Percentiles rank a stretch among this genome's conserved stretches.
These are phyloP conservation scores for Chrysoporthe austroafricana DNA, from an alignment of 2,329 filamentous ascomycete species.

Conservation along the genomic window DNA sequence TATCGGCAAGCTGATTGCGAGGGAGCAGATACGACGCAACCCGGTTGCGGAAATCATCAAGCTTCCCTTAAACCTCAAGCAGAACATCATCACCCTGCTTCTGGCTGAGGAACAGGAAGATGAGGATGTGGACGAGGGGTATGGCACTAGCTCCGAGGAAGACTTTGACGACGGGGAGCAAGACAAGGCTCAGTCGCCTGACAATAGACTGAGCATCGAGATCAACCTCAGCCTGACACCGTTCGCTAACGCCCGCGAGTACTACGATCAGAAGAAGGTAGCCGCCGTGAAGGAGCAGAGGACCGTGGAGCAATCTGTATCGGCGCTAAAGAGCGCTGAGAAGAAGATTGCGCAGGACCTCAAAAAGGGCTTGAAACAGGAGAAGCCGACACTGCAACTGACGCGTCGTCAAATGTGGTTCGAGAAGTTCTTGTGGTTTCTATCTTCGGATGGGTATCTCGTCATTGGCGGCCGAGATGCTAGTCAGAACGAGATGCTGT, in stretches of 20 bases:
- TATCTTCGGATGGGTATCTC: conserved; percentile 93
- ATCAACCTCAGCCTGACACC: conserved; percentile 81
- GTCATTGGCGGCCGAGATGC: conserved; percentile 87
- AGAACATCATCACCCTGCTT: conserved; percentile 82
- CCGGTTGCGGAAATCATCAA: conserved; percentile 86
- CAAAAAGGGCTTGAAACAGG: conserved; percentile 86
- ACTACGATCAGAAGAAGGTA: conserved; percentile 85
- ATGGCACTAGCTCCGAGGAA: conserved; percentile 64
- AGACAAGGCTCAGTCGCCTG: conserved; percentile 46
- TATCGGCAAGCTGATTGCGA: conserved; percentile 83
- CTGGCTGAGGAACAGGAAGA: conserved; percentile 69
- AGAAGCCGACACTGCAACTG: conserved; percentile 83
- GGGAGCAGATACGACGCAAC: conserved; percentile 80
- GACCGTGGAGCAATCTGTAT: conserved; percentile 78
- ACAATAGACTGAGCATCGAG: conserved; percentile 72
- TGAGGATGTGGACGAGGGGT: conserved; percentile 49
- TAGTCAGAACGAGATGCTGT: conserved; percentile 91
- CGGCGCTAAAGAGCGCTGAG: conserved; percentile 86
- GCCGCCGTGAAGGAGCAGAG: conserved; percentile 88
- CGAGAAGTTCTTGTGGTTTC: conserved; percentile 94
- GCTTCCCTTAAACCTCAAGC: conserved; percentile 84
- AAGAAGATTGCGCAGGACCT: conserved; percentile 85
- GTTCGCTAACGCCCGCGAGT: conserved; percentile 88
- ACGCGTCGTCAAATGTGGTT: conserved; percentile 91
- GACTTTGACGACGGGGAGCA: conserved; percentile 47